Base-by-base conservation (phyloP, 108 stramenopile species). In the Phaeodactylum tricornutum region DNA sequence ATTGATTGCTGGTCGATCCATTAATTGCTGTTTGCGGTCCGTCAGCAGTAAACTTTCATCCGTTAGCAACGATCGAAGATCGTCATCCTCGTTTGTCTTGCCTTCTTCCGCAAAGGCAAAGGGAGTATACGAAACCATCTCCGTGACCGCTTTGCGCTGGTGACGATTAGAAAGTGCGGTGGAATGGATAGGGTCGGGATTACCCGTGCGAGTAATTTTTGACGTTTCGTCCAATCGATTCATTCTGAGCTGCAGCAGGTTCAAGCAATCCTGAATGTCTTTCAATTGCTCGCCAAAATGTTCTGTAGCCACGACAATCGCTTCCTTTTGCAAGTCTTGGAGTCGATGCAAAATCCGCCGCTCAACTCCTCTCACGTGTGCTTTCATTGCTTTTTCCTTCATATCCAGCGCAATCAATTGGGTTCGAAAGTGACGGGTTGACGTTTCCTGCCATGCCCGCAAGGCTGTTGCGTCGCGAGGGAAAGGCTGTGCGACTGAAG, bases 361-460 rank as follows among this genome's bases (percentile, higher is more conserved):
- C 33, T 34, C 33, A 9, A 34, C 9, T 14, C 33, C 9, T 34
- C 11, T 34, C 33, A 34, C 14, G 33, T 34, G 33, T 34, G 33
- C 14, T 9, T 11, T 14, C 33, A 34, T 34, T 11, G 33, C 58
- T 6, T 25, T 20, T 49, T 66, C 66, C 22, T 59, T 66, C 58
- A 59, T 66, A 32, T 66, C 66, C 45, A 66, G 36, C 3, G 66
- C 66, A 51, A 59, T 54, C 41, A 53, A 29, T 23, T 66, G 57
- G 17, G 29, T 41, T 51, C 26, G 32, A 27, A 7, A 9, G 38
- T 16, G 33, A 39, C 14, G 33, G 19, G 6, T 46, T 47, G 37
- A 46, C n/a, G n/a, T n/a, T n/a, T n/a, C n/a, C n/a, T n/a, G n/a
- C n/a, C n/a, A n/a, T n/a, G n/a, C n/a, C n/a, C n/a, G n/a, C n/a